Evolutionary conservation across 805 yeast species (phyloP), one percentile per base, ranked within the genome.

Genomic region (Cyberlindnera petersonii): DNA sequence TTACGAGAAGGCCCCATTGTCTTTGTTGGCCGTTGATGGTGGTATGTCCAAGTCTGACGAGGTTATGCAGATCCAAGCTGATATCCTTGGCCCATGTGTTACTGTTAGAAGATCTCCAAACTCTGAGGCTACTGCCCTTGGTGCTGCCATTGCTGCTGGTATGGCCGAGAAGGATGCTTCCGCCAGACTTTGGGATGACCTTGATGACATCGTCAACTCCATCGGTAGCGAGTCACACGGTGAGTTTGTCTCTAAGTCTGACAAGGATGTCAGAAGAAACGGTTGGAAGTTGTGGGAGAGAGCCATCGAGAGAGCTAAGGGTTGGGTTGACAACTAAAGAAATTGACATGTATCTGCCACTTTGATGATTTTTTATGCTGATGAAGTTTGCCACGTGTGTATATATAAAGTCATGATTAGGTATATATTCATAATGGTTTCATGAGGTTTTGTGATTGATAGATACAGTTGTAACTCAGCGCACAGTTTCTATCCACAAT

Each of bases 101-200:
- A 77, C 80, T 20, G 91, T 89, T 30, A 75, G 77, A 50, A 72
- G 96, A 53, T 88, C 96, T 2, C 74, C 77, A 23, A 84, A 82
- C 60, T 69, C 86, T 24, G 98, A 89, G 63, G 87, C 96, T 58
- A 89, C 97, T 5, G 96, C 97, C 0, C 72, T 89, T 46, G 98
- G 98, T 21, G 95, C 96, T 7, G 96, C 97, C 5, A 84, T 91
- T 49, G 96, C 96, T 21, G 95, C 98, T 3, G 96, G 96, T 10
- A 66, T 88, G 53, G 77, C 69, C 6, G 53, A 55, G 37, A 53
- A 64, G 40, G 66, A 75, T 13, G 65, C 77, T 11, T 63, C 68
- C 18, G 76, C 78, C 16, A 73, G 85, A 41, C 61, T 87, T 33
- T 89, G 96, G 96, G 71, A 70, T 40, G 75, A 78, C 49, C 65